Conservation (phyloP, 768 basidiomycete species). For the Peribolospora kevripleyi region DNA sequence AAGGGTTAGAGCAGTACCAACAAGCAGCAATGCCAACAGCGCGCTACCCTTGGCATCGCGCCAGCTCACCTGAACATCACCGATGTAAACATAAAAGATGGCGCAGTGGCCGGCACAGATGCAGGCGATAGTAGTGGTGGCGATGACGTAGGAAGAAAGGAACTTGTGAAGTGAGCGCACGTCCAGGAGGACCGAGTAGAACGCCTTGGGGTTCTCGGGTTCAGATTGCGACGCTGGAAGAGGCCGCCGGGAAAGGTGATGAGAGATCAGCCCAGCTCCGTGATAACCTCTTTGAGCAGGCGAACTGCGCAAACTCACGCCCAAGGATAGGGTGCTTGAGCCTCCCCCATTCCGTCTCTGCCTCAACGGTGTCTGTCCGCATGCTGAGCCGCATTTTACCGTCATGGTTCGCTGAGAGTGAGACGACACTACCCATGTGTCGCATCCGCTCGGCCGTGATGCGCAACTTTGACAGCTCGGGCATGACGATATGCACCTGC, state of each 20-base stretch:
- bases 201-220: constrained; percentile 29
- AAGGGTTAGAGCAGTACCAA: too few species aligned
- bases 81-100: constrained; percentile 73
- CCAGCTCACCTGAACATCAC: constrained; percentile 22
- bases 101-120: constrained; percentile 58
- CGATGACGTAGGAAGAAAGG: constrained; percentile 51
- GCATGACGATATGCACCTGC: constrained; percentile 42
- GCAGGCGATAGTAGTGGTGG: constrained; percentile 68
- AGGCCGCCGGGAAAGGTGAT: neutral
- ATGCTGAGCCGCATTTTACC: constrained; percentile 26
- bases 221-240: constrained; percentile 10
- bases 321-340: constrained; percentile 32
- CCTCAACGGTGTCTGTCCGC: constrained; percentile 33
- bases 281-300: neutral
- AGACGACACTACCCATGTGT: constrained; percentile 42
- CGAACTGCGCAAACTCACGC: constrained; percentile 14
- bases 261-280: neutral
- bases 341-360: constrained; percentile 57
- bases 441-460: constrained; percentile 51
- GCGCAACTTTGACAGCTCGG: constrained; percentile 24
- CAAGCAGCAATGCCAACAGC: too few species aligned
- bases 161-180: constrained; percentile 57
- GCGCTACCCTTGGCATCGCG: too few species aligned
- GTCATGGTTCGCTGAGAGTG: constrained; percentile 39
- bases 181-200: constrained; percentile 44